phyloP scores from a whole-genome alignment of 768 basidiomycete genomes.

The Suillus placidus region DNA sequence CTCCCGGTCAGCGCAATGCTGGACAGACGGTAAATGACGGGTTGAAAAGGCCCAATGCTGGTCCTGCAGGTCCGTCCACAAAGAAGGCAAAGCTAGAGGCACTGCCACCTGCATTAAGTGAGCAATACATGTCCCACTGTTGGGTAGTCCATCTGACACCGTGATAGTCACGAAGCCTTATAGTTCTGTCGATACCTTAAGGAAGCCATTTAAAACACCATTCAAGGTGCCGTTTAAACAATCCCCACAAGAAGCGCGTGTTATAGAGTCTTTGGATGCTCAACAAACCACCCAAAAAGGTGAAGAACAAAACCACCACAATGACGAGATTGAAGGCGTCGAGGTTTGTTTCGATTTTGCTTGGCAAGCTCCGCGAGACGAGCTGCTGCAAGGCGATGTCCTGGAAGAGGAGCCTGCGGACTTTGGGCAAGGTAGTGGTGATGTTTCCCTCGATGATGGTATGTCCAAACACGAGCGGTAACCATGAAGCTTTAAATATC shows the following conservation, averaged over 20 bases:
- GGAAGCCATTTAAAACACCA: constrained; percentile 55
- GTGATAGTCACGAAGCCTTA: constrained; percentile 50
- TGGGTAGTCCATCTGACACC: not conserved
- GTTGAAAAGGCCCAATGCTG: constrained; percentile 25
- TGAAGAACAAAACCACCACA: not conserved
- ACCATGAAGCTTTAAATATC: not conserved
- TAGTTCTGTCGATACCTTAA: constrained; percentile 41
- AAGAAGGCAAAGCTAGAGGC: constrained; percentile 26
- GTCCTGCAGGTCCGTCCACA: constrained; percentile 17
- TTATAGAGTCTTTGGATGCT: not conserved
- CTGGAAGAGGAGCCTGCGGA: not conserved
- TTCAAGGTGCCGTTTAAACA: constrained; percentile 40
- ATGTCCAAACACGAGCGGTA: not conserved
- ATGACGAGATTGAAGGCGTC: constrained; percentile 4
- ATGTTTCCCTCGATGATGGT: not conserved
- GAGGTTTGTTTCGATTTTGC: constrained; percentile 17
- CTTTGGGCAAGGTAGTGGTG: not conserved
- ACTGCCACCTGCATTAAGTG: constrained; percentile 30
- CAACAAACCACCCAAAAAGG: not conserved
- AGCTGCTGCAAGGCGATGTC: not conserved
- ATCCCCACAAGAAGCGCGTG: constrained; percentile 16
- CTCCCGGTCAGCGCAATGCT: not conserved
- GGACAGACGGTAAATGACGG: constrained; percentile 14
- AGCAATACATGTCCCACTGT: constrained; percentile 1
- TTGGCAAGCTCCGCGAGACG: constrained; percentile 6